Evolutionary conservation across 257 asterid species (phyloP).

Genomic region (Nemophila menziesii): DNA sequence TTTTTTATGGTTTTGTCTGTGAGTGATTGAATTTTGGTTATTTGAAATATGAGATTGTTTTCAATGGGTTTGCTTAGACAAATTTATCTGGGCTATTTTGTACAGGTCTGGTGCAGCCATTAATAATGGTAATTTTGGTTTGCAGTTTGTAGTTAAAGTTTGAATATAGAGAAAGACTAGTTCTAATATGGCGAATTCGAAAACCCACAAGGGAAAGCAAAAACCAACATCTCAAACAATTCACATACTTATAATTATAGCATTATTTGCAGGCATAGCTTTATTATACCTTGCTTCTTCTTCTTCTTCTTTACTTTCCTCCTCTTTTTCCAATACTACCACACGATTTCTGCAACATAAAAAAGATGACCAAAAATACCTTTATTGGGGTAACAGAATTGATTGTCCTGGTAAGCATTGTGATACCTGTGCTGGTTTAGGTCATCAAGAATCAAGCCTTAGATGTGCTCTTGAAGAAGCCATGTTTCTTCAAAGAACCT

Average conservation of each 20-base stretch:
- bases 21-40: too few species aligned
- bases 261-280: constrained; percentile 39
- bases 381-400: constrained; percentile 80
- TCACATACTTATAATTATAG: constrained; percentile 26
- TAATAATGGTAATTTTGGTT: too few species aligned
- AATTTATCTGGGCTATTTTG: too few species aligned
- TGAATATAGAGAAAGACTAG: too few species aligned
- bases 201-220: constrained; percentile 36
- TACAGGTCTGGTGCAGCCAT: too few species aligned
- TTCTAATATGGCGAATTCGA: too few species aligned
- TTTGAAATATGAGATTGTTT: too few species aligned
- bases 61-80: too few species aligned
- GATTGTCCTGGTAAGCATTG: constrained; percentile 99
- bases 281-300: constrained; percentile 46
- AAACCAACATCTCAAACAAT: constrained; percentile 65
- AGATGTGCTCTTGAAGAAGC: constrained; percentile 99
- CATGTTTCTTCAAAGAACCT: constrained; percentile 70
- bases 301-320: constrained; percentile 29
- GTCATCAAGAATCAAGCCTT: constrained; percentile 98
- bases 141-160: too few species aligned
- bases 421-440: constrained; percentile 80
- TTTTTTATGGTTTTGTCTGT: too few species aligned
- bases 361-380: constrained; percentile 34
- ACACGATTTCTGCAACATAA: too few species aligned
- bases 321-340: constrained; percentile 26